phyloP scores from a whole-genome alignment of 768 basidiomycete species.

The Podaxis pistillaris region DNA sequence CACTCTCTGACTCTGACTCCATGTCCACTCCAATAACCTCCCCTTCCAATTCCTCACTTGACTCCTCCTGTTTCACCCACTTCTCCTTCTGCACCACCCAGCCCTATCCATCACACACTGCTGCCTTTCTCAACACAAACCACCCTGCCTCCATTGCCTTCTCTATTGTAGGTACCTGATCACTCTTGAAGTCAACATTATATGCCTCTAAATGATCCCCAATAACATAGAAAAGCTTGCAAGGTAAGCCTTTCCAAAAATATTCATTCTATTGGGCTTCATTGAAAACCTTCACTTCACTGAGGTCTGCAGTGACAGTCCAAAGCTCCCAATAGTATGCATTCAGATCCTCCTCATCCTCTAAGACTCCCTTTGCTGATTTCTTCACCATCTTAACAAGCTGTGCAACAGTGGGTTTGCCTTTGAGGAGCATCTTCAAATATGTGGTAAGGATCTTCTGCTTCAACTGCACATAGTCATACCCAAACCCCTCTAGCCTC shows the following conservation, averaged over 20 bases:
- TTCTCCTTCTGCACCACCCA: neutral
- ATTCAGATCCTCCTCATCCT: neutral
- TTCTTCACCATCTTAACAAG: neutral
- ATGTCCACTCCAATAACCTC: too few relatives aligned
- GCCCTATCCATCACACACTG: neutral
- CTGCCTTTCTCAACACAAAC: neutral
- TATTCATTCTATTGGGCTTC: neutral
- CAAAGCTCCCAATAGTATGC: neutral
- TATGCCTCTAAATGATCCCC: neutral
- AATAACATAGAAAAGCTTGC: neutral
- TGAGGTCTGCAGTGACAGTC: neutral
- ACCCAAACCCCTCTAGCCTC: too few relatives aligned
- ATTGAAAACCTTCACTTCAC: neutral
- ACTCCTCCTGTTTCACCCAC: too few relatives aligned
- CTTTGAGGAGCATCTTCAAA: neutral
- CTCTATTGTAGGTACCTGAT: neutral
- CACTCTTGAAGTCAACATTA: neutral
- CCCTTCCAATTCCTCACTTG: too few relatives aligned
- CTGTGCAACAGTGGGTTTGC: neutral
- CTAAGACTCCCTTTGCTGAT: neutral
- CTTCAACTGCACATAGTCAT: constrained; percentile 2
- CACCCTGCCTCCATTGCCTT: neutral
- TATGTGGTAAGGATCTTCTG: constrained; percentile 8
- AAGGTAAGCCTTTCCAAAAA: neutral
- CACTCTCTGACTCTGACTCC: too few relatives aligned